phyloP scores from a whole-genome alignment of 345 rosid genomes.

The Citrus reticulata region DNA sequence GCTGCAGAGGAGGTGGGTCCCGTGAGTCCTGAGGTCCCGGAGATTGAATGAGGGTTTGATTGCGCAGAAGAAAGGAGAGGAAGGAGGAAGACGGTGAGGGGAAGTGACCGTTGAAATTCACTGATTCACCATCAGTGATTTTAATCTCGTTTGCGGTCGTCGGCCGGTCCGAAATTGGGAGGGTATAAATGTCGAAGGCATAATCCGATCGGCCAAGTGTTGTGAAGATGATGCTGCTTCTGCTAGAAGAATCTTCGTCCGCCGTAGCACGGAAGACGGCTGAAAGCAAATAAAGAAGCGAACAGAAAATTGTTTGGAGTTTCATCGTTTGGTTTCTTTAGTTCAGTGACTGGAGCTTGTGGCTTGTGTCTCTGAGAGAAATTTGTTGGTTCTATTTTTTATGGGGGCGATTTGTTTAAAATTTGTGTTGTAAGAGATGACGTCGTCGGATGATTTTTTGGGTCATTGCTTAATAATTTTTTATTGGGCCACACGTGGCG shows the following conservation, averaged over 20 bases:
- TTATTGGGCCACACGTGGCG: neutral
- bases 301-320: neutral
- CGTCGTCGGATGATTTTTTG: neutral
- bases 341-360: neutral
- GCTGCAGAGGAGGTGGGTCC: constrained; percentile 33
- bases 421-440: constrained; percentile 12
- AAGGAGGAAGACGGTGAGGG: constrained; percentile 49
- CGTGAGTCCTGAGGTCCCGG: neutral
- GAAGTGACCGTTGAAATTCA: constrained; percentile 85
- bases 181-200: constrained; percentile 67
- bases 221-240: constrained; percentile 61
- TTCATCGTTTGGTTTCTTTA: neutral
- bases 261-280: constrained; percentile 8
- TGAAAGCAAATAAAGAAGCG: neutral
- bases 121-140: constrained; percentile 68
- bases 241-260: constrained; percentile 5
- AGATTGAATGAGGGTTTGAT: constrained; percentile 23
- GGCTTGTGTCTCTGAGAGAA: neutral
- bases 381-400: too few relatives aligned
- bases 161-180: constrained; percentile 37
- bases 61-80: constrained; percentile 31
- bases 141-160: constrained; percentile 36
- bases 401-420: neutral
- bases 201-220: constrained; percentile 61
- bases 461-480: too few relatives aligned